Conservation (phyloP, 2,329 filamentous ascomycete species). For the Metarhizium sp. region DNA sequence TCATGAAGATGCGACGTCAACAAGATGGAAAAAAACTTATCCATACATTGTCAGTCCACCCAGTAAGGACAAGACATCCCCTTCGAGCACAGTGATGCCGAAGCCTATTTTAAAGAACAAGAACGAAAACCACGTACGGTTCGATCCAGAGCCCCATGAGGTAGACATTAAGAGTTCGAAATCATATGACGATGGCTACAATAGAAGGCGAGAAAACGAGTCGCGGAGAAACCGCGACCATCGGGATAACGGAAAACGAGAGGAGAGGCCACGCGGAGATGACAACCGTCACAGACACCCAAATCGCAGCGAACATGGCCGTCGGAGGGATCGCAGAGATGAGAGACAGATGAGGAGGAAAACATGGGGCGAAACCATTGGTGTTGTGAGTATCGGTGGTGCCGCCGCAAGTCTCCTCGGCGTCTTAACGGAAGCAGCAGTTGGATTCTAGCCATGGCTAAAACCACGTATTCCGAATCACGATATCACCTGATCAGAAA, state of each 20-base stretch:
- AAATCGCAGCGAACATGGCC: slow-evolving; percentile 30
- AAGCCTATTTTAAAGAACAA: slow-evolving; percentile 55
- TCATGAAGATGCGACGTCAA: slow-evolving; percentile 21
- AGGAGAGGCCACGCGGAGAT: slow-evolving; percentile 12
- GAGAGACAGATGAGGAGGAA: slow-evolving; percentile 32
- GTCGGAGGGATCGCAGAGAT: slow-evolving; percentile 27
- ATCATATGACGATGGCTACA: slow-evolving; percentile 22
- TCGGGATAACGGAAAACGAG: slow-evolving; percentile 13
- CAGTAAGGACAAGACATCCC: slow-evolving; percentile 22
- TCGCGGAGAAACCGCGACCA: slow-evolving; percentile 16
- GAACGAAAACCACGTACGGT: slow-evolving; percentile 47
- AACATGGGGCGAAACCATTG: slow-evolving; percentile 43
- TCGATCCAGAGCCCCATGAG: slow-evolving; percentile 39
- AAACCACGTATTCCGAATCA: background rate
- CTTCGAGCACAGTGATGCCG: slow-evolving; percentile 29
- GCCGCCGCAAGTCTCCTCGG: slow-evolving; percentile 49
- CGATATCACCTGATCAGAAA: background rate
- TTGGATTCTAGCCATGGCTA: slow-evolving; percentile 12
- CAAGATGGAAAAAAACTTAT: slow-evolving; percentile 22
- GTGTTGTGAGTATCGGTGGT: slow-evolving; percentile 50
- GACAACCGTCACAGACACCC: slow-evolving; percentile 21
- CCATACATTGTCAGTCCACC: slow-evolving; percentile 29
- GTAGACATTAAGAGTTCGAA: slow-evolving; percentile 23
- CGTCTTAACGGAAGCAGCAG: slow-evolving; percentile 48
- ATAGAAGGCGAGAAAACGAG: slow-evolving; percentile 13